Percentiles rank a stretch among this genome's conserved stretches.
phyloP scores from a whole-genome alignment of 2,329 filamentous ascomycete genomes.

The Diaporthe citrichinensis region DNA sequence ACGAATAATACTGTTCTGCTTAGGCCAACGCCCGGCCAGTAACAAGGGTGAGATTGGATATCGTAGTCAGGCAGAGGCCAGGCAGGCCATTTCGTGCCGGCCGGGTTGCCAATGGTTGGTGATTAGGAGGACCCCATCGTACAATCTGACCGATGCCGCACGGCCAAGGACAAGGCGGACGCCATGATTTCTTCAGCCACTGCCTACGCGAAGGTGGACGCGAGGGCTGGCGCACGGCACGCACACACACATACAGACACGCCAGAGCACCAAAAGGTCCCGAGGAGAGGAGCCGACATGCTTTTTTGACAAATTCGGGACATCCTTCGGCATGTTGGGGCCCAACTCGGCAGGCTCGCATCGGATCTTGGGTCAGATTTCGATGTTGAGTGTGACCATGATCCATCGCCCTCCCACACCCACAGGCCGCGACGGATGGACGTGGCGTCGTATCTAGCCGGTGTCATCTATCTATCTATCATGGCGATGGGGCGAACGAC shows the following conservation, averaged over 20 bases:
- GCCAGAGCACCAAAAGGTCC: neutral
- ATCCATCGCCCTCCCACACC: neutral
- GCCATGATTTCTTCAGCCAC: slow-evolving; percentile 9
- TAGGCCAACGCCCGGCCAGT: neutral
- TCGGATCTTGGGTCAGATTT: slow-evolving; percentile 11
- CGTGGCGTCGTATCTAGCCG: neutral
- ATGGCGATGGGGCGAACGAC: slow-evolving; percentile 1
- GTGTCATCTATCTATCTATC: neutral
- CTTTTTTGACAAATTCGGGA: slow-evolving; percentile 5
- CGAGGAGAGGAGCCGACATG: neutral
- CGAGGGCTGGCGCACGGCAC: neutral
- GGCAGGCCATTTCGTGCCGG: neutral
- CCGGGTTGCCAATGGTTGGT: neutral
- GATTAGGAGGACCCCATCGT: neutral
- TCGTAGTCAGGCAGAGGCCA: neutral
- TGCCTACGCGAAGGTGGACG: neutral
- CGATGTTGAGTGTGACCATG: neutral
- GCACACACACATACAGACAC: too few species aligned
- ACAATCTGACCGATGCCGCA: slow-evolving; percentile 10
- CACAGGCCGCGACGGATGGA: neutral
- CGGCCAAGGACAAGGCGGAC: slow-evolving; percentile 4
- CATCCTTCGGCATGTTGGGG: neutral
- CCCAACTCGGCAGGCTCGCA: neutral
- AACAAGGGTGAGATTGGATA: neutral
- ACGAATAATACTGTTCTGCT: neutral